Evolutionary conservation across 371 early-diverging fungal genomes (phyloP), one percentile per base, ranked within the genome.

Genomic region (Chytridium lagenaria): DNA sequence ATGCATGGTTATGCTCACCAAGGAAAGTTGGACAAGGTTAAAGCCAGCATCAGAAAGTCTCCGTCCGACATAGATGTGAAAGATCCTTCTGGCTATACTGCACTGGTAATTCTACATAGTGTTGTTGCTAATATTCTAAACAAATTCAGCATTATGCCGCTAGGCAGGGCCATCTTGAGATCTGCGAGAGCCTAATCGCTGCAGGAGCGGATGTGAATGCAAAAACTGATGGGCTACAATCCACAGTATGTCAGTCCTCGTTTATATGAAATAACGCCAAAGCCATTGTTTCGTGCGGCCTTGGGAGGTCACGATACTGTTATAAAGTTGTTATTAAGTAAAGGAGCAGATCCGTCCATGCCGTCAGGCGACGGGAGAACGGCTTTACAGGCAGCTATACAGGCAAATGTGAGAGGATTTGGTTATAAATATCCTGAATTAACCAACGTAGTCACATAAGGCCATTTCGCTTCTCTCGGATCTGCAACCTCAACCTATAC

Each of bases 101-200:
- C 44, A 44, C 19, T 44, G 44, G 44, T 44, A 44, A 12, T 12
- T 12, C 7, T 7, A 12, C 7, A 44, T 44, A 44, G 44, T 44
- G 7, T 7, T 44, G 19, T 44, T 7, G 19, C 44, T 44, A 12
- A 19, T 12, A 7, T 44, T 44, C 19, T 44, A n/a, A n/a, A n/a
- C n/a, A n/a, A n/a, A n/a, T 44, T 19, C 7, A 44, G 55, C 55
- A 52, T 52, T 52, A 52, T 26, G 55, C 55, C 5, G 55, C 55
- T 22, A 12, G 55, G 55, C 55, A 52, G 23, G 55, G 55, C 5
- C 55, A 52, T 52, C 5, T 26, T 5, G 55, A 10, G 12, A 26
- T 52, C 55, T 52, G 55, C 55, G 23, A 52, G 26, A 26, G 7
- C 5, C 55, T 52, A 5, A 15, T 52, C 16, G 26, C 7, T 26